Conservation (phyloP, 2,329 filamentous ascomycete species). For the Dryadomyces quercivorus region DNA sequence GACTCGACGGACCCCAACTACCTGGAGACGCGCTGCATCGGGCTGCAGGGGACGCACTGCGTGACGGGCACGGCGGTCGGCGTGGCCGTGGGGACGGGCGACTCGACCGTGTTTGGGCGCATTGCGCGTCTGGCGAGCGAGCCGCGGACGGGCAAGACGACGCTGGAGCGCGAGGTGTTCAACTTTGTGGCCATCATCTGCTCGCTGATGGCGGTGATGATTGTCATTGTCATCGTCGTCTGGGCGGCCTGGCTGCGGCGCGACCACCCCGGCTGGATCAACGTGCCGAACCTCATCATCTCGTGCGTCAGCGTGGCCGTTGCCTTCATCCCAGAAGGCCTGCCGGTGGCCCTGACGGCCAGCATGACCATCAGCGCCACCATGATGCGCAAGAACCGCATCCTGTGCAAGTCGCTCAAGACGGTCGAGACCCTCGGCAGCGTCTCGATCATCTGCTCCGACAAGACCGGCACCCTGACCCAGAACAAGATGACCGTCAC, state of each 20-base stretch:
- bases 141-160: slow-evolving; percentile 54
- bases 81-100: slow-evolving; percentile 59
- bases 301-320: slow-evolving; percentile 61
- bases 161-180: slow-evolving; percentile 59
- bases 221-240: slow-evolving; percentile 50
- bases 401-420: slow-evolving; percentile 69
- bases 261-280: slow-evolving; percentile 57
- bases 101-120: slow-evolving; percentile 62
- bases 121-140: slow-evolving; percentile 62
- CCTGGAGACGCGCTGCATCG: slow-evolving; percentile 64
- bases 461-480: slow-evolving; percentile 64
- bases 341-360: slow-evolving; percentile 57
- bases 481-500: slow-evolving; percentile 64
- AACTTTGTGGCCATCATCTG: slow-evolving; percentile 63
- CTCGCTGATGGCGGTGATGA: slow-evolving; percentile 52
- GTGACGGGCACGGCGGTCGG: slow-evolving; percentile 55
- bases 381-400: slow-evolving; percentile 64
- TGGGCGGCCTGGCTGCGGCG: slow-evolving; percentile 61
- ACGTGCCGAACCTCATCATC: slow-evolving; percentile 59
- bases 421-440: slow-evolving; percentile 66
- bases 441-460: slow-evolving; percentile 62
- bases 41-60: slow-evolving; percentile 69
- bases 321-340: slow-evolving; percentile 64
- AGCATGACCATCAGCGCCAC: slow-evolving; percentile 66
- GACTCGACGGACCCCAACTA: slow-evolving; percentile 62